Evolutionary conservation across 1,284 basidiomycete genomes (phyloP), one percentile per base, ranked within the genome.

Genomic region (Somion occarium): DNA sequence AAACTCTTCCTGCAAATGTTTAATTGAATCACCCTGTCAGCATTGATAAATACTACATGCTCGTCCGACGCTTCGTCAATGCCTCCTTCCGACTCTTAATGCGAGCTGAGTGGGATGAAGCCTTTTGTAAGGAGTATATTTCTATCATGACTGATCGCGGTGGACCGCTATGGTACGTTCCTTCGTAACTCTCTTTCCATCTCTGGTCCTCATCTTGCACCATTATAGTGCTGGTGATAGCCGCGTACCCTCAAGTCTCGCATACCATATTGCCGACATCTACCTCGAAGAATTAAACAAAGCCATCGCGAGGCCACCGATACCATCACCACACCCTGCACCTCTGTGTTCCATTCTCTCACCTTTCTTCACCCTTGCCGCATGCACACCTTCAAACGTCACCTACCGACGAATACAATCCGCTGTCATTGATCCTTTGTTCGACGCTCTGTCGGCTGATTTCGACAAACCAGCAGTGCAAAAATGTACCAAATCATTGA

Each of bases 1-100:
- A 49, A 22, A 18, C 13, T 23, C 4, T 20, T 11, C n/a, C 11
- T 4, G 23, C 2, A 23, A 19, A 20, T 26, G 4, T 13, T 38
- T 27, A n/a, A 42, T 44, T 37, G 46, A 23, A 37, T 39, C 22
- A 19, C 2, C 15, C 24, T 7, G 7, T 7, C 64, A 95, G 93
- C 59, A 86, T 97, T 66, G 94, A 98, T 79, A 99, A 99, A 68
- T 99, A 92, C 68, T 95, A 96, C 65, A 84, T 98, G 80, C 85
- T 99, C 47, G 85, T 98, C 54, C 79, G 96, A 48, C 78, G 90
- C 53, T 98, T 94, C 63, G 76, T 93, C 43, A 89, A 93, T 59
- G 89, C 88, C 0, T 83, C 88, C 0, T 95, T 98, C 68, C 74
- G 85, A 30, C 76, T 98, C 13, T 75, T 98, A 11, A 77, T 85